Conservation (phyloP, 495 filamentous ascomycete species). For the Neurospora sp. region DNA sequence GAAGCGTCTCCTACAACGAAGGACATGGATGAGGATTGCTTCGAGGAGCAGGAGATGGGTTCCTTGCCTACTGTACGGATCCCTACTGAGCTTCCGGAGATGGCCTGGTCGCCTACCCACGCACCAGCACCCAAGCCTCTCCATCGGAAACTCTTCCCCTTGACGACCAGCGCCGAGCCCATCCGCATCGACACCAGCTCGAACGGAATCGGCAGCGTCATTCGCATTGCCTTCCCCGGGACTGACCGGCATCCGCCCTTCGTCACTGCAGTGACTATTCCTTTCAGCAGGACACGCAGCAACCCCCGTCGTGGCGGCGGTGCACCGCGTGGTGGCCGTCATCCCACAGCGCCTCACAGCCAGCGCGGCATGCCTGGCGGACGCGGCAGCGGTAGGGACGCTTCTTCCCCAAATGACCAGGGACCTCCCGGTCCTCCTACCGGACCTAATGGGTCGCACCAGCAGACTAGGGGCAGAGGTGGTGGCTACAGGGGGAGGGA, state of each 20-base stretch:
- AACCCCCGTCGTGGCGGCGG: constrained; percentile 37
- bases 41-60: constrained; percentile 74
- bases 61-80: constrained; percentile 62
- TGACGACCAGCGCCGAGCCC: constrained; percentile 29
- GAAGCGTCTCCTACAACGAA: constrained; percentile 36
- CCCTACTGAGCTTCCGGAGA: constrained; percentile 48
- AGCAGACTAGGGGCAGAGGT: constrained; percentile 13
- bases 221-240: constrained; percentile 36
- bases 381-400: constrained; percentile 9
- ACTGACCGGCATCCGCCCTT: constrained; percentile 8
- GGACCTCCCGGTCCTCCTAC: constrained; percentile 4
- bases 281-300: constrained; percentile 31
- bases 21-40: constrained; percentile 66
- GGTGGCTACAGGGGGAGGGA: constrained; percentile 21
- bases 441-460: constrained; percentile 3
- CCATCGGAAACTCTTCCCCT: constrained; percentile 23
- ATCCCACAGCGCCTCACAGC: constrained; percentile 16
- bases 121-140: constrained; percentile 28
- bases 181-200: constrained; percentile 29
- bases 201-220: constrained; percentile 28
- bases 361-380: not conserved
- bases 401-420: constrained; percentile 14
- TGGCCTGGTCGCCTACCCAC: constrained; percentile 34
- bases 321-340: constrained; percentile 18
- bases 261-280: constrained; percentile 28